These are phyloP conservation scores for Zygosaccharomyces siamensis DNA, from an alignment of 805 yeast species.

Conservation along the genomic window DNA sequence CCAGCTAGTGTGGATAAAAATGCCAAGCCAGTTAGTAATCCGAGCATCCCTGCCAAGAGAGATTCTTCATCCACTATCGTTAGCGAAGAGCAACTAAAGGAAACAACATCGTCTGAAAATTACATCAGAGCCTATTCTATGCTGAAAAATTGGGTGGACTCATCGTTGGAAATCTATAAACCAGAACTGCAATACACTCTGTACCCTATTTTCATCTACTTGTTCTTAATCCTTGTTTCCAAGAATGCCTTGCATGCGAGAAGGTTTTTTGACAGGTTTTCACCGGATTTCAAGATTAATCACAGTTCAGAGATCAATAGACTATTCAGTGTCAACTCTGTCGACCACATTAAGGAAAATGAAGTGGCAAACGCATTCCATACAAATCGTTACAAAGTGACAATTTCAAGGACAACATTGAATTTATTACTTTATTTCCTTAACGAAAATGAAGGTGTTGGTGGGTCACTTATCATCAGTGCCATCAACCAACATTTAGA, in stretches of 20 bases:
- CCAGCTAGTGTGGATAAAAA: slow-evolving; percentile 31
- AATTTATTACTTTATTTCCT: slow-evolving; percentile 79
- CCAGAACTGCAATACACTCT: slow-evolving; percentile 79
- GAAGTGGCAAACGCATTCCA: slow-evolving; percentile 73
- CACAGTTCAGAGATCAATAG: slow-evolving; percentile 75
- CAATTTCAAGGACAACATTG: slow-evolving; percentile 77
- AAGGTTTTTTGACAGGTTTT: slow-evolving; percentile 67
- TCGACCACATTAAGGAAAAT: slow-evolving; percentile 79
- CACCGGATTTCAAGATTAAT: slow-evolving; percentile 63
- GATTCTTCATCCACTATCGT: slow-evolving; percentile 27
- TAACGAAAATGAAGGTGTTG: slow-evolving; percentile 87
- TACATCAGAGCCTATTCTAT: slow-evolving; percentile 78
- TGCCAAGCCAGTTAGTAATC: slow-evolving; percentile 34
- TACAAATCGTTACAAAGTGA: slow-evolving; percentile 65
- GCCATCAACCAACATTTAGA: slow-evolving; percentile 79
- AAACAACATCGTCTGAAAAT: slow-evolving; percentile 48
- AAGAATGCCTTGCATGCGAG: slow-evolving; percentile 63
- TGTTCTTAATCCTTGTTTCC: slow-evolving; percentile 71
- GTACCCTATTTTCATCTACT: slow-evolving; percentile 90
- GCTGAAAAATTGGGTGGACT: slow-evolving; percentile 82
- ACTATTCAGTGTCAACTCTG: slow-evolving; percentile 67
- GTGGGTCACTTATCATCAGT: slow-evolving; percentile 83
- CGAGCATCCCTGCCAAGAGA: slow-evolving; percentile 29
- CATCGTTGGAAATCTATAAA: slow-evolving; percentile 84
- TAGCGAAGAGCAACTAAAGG: slow-evolving; percentile 20